Conservation (phyloP, 371 early-diverging fungal species). For the Apophysomyces ossiformis region DNA sequence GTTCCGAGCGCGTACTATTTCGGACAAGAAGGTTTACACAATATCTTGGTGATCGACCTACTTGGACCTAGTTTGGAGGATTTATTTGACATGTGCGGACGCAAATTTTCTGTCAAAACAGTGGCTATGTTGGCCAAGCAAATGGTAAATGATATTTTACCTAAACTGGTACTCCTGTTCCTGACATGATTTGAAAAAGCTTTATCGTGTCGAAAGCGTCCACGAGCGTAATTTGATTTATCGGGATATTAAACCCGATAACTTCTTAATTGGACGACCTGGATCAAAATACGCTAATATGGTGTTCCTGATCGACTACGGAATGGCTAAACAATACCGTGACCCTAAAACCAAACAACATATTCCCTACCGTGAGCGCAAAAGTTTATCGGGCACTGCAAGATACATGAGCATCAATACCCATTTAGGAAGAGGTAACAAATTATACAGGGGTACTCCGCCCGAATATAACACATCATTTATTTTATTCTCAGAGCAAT, state of each 20-base stretch:
- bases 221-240: slow-evolving; percentile 96
- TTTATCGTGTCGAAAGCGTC: slow-evolving; percentile 87
- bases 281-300: slow-evolving; percentile 51
- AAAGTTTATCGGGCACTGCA: slow-evolving; percentile 90
- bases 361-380: slow-evolving; percentile 82
- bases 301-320: slow-evolving; percentile 84
- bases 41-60: slow-evolving; percentile 91
- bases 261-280: slow-evolving; percentile 88
- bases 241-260: slow-evolving; percentile 99
- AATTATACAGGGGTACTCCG: slow-evolving; percentile 7
- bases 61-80: slow-evolving; percentile 94
- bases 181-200: slow-evolving; percentile 37
- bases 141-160: slow-evolving; percentile 62
- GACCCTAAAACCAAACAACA: slow-evolving; percentile 85
- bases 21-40: slow-evolving; percentile 92
- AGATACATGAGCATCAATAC: slow-evolving; percentile 94
- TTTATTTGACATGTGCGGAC: slow-evolving; percentile 90
- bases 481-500: slow-evolving; percentile 66
- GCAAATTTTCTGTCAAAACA: slow-evolving; percentile 90
- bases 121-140: slow-evolving; percentile 93
- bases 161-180: not conserved
- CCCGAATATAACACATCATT: slow-evolving; percentile 1
- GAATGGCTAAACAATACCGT: slow-evolving; percentile 89
- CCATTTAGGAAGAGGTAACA: slow-evolving; percentile 71
- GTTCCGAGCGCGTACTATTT: slow-evolving; percentile 89